Percentiles rank a stretch among this genome's conserved stretches.
These are phyloP conservation scores for Diaporthe ampelina DNA, from an alignment of 2,329 filamentous ascomycete species.

Conservation along the genomic window DNA sequence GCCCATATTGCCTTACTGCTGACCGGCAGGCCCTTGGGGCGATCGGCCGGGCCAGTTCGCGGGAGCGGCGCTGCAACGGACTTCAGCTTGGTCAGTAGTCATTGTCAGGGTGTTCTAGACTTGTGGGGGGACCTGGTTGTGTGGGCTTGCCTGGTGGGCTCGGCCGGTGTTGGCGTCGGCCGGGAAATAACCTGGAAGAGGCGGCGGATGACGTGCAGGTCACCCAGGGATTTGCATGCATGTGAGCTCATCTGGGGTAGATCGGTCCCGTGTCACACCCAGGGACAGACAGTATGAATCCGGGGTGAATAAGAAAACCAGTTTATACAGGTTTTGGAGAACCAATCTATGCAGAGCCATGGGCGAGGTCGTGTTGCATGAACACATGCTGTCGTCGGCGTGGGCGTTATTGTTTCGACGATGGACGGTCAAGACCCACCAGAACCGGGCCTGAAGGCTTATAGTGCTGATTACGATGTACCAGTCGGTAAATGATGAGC, in stretches of 20 bases:
- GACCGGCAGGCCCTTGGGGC: background rate
- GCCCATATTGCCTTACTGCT: background rate
- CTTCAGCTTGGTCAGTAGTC: background rate
- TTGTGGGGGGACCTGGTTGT: background rate
- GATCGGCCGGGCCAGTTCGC: background rate
- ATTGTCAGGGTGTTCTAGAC: background rate
- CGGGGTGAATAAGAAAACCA: background rate
- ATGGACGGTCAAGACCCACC: background rate
- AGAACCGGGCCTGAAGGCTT: background rate
- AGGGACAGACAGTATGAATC: background rate
- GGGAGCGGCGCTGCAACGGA: background rate
- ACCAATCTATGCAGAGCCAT: background rate
- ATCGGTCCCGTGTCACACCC: background rate
- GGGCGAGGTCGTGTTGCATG: background rate
- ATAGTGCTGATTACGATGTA: background rate
- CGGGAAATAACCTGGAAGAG: conserved; percentile 37
- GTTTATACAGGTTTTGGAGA: conserved; percentile 1
- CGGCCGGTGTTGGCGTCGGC: conserved; percentile 15
- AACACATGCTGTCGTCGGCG: background rate
- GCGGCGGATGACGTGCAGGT: conserved; percentile 37
- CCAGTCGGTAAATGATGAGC: background rate
- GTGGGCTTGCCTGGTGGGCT: conserved; percentile 12
- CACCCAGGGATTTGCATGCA: conserved; percentile 28
- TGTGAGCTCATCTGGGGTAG: conserved; percentile 22
- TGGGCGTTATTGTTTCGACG: background rate